Evolutionary conservation across 2,329 filamentous ascomycete species (phyloP).

Genomic region (Westerdykella aurantiaca): DNA sequence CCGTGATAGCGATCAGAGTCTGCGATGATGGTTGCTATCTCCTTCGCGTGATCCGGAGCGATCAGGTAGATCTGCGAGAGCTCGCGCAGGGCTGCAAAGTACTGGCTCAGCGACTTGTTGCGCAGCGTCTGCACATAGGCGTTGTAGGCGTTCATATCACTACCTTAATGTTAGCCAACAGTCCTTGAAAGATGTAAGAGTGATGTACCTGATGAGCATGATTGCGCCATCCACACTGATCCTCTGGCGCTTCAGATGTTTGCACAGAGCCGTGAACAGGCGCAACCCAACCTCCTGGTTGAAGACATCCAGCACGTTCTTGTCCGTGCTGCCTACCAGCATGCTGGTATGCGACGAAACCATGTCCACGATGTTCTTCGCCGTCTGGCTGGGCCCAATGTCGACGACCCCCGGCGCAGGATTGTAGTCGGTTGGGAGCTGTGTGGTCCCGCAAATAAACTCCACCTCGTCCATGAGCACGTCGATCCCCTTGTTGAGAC

Average conservation of each 20-base stretch:
- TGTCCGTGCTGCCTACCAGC: conserved; percentile 91
- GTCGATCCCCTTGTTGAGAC: conserved; percentile 95
- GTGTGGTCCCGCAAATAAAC: conserved; percentile 84
- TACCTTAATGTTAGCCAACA: conserved; percentile 32
- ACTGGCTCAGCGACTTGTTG: conserved; percentile 78
- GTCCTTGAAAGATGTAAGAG: neutral
- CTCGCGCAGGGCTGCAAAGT: conserved; percentile 87
- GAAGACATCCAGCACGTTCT: conserved; percentile 97
- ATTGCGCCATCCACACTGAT: conserved; percentile 85
- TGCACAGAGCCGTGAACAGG: conserved; percentile 86
- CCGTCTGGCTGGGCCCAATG: conserved; percentile 72
- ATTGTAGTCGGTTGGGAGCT: conserved; percentile 85
- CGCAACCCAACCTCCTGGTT: conserved; percentile 94
- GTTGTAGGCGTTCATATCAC: conserved; percentile 93
- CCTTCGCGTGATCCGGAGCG: conserved; percentile 78
- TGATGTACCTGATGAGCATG: conserved; percentile 66
- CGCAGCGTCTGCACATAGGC: conserved; percentile 73
- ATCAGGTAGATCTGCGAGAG: conserved; percentile 95
- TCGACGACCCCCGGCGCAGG: conserved; percentile 53
- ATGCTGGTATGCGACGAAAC: conserved; percentile 86
- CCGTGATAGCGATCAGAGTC: conserved; percentile 85
- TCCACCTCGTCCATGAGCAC: conserved; percentile 98
- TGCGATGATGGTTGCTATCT: conserved; percentile 91
- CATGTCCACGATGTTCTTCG: conserved; percentile 73
- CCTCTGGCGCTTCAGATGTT: conserved; percentile 94